phyloP scores from a whole-genome alignment of 768 basidiomycete species.

The Panellus pusillus region DNA sequence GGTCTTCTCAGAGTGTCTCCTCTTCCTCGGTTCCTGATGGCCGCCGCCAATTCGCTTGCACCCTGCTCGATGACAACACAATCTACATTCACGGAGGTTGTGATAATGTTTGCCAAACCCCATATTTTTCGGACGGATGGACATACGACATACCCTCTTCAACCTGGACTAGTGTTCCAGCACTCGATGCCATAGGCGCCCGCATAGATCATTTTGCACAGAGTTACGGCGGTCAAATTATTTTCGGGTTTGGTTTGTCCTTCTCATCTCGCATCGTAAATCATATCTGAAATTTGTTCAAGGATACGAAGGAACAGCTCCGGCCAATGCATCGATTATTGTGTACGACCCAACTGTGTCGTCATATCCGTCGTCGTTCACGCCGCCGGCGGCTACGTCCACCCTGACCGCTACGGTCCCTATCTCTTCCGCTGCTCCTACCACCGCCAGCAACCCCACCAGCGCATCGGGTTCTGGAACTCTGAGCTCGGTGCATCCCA shows the following conservation, averaged over 20 bases:
- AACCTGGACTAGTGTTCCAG: slow-evolving; percentile 55
- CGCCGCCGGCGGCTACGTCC: slow-evolving; percentile 33
- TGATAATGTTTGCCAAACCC: slow-evolving; percentile 50
- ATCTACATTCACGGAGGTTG: slow-evolving; percentile 81
- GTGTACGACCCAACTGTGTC: slow-evolving; percentile 50
- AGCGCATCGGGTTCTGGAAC: slow-evolving; percentile 4
- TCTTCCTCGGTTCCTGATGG: slow-evolving; percentile 47
- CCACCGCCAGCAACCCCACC: slow-evolving; percentile 16
- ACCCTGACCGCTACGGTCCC: slow-evolving; percentile 25
- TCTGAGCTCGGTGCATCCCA: slow-evolving; percentile 20
- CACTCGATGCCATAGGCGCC: slow-evolving; percentile 57
- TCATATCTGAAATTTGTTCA: not conserved
- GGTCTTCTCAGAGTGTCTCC: slow-evolving; percentile 47
- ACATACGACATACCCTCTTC: slow-evolving; percentile 61
- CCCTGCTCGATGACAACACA: slow-evolving; percentile 47
- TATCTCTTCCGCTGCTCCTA: slow-evolving; percentile 34
- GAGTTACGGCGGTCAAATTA: slow-evolving; percentile 54
- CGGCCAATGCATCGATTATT: slow-evolving; percentile 54
- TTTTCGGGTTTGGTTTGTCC: slow-evolving; percentile 77
- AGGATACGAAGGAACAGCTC: slow-evolving; percentile 52
- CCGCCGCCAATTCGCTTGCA: slow-evolving; percentile 65
- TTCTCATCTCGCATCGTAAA: not conserved
- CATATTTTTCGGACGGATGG: slow-evolving; percentile 67
- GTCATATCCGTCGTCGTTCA: slow-evolving; percentile 44
- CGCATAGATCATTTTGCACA: slow-evolving; percentile 78